Evolutionary conservation across 1,139 yeast genomes (phyloP).

Genomic region (Taphrina confusa): DNA sequence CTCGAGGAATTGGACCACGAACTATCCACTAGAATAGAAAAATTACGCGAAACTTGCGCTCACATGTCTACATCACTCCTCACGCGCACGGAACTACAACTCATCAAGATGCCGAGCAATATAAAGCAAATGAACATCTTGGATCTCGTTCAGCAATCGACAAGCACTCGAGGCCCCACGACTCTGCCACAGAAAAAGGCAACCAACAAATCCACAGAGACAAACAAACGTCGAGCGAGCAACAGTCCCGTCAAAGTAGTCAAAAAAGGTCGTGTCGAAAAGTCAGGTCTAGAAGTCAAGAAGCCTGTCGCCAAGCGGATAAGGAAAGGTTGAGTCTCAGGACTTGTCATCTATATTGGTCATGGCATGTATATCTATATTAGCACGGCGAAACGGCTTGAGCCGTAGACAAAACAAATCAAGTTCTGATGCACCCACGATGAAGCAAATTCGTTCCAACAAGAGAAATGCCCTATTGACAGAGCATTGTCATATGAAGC

Average conservation of each 20-base stretch:
- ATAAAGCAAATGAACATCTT: background rate
- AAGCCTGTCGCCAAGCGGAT: background rate
- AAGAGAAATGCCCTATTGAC: no score
- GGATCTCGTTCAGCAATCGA: background rate
- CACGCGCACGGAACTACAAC: slow-evolving; percentile 16
- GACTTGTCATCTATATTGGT: no score
- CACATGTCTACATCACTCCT: slow-evolving; percentile 11
- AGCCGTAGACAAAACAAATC: no score
- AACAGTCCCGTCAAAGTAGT: background rate
- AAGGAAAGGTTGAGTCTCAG: background rate
- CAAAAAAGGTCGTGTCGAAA: slow-evolving; percentile 5
- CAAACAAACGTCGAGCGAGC: background rate
- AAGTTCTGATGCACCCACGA: no score
- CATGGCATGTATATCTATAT: no score
- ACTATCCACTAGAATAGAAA: background rate
- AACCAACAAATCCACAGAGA: background rate
- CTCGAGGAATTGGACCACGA: slow-evolving; percentile 11
- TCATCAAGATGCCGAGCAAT: slow-evolving; percentile 1
- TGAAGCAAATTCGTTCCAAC: no score
- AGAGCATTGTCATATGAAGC: no score
- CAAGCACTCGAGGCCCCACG: no score
- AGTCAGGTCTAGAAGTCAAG: background rate
- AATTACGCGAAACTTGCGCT: slow-evolving; percentile 6
- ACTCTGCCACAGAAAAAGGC: background rate
- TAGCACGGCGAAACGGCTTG: no score